phyloP scores from a whole-genome alignment of 2,329 filamentous ascomycete genomes.

The Fusarium sp. region DNA sequence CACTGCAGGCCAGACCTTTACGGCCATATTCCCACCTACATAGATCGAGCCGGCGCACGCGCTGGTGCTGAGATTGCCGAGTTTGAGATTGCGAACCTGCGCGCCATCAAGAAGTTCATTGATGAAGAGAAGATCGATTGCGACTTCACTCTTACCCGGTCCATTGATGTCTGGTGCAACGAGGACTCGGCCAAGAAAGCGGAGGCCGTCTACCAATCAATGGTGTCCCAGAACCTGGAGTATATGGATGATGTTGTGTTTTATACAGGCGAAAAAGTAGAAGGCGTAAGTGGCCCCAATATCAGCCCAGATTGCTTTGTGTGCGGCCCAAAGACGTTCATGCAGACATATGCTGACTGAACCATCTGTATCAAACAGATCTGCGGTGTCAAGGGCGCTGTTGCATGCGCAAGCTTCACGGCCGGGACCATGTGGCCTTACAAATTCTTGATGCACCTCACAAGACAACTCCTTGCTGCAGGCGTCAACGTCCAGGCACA shows the following conservation, averaged over 20 bases:
- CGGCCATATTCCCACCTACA: background rate
- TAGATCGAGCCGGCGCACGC: background rate
- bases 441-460: constrained; percentile 50
- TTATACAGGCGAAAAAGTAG: constrained; percentile 1
- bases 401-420: constrained; percentile 6
- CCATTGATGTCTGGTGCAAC: constrained; percentile 9
- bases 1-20: constrained; percentile 2
- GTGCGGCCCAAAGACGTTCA: fast-evolving
- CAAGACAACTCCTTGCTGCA: constrained; percentile 37
- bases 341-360: background rate
- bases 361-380: background rate
- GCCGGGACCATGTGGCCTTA: constrained; percentile 5
- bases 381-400: constrained; percentile 5
- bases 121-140: constrained; percentile 9
- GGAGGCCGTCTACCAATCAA: background rate
- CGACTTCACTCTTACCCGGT: constrained; percentile 5
- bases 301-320: background rate
- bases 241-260: constrained; percentile 12
- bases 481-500: constrained; percentile 3
- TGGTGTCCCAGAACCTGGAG: constrained; percentile 6
- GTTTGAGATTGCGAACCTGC: background rate
- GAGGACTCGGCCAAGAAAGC: constrained; percentile 5
- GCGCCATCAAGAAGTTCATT: constrained; percentile 7
- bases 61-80: constrained; percentile 8
- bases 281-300: background rate